Evolutionary conservation across 257 asterid species (phyloP), one percentile per base, ranked within the genome.

Genomic region (Petunia secreta): DNA sequence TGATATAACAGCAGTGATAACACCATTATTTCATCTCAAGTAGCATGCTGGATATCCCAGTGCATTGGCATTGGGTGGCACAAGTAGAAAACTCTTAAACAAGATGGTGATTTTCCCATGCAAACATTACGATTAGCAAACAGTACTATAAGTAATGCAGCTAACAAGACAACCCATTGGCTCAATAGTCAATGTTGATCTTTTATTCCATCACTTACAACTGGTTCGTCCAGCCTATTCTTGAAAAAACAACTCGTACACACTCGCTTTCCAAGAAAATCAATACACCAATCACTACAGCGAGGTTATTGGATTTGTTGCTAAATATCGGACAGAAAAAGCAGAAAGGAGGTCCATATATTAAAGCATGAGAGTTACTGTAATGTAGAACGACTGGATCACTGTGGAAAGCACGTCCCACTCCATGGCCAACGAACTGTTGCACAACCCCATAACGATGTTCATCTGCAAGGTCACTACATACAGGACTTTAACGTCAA

Each of bases 401-500:
- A 34, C 97, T 88, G 82, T 96, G 99, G 87, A 96, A 96, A 84
- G 86, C 89, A 38, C 91, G 89, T 75, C 99, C 99, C 79, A 96
- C 97, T 82, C 99, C 99, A 85, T 96, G 99, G 83, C 99, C 99
- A 82, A 96, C 95, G 5, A 94, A 96, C 75, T 96, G 95, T 86
- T 92, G 82, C 65, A 96, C 99, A 82, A 96, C 98, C 79, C 99
- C 99, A 74, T 88, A 91, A 16, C 80, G 59, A 82, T 90, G 89
- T 85, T 90, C 87, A 89, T 91, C 99, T 87, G 99, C 98, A 90
- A 83, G 96, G 78, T 90, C 91, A 84, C 98, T 96, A 83, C 81
- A 87, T 37, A 67, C 75, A 69, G 86, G 83, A 89, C 10, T 77
- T 75, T 79, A 82, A 65, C 60, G 83, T 77, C 50, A 80, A 84